A percentile compares a stretch with the other conserved stretches of the same genome.
These are phyloP conservation scores for Cyanidioschyzon merolae DNA, from an alignment of 23 red algal species.

Conservation along the genomic window DNA sequence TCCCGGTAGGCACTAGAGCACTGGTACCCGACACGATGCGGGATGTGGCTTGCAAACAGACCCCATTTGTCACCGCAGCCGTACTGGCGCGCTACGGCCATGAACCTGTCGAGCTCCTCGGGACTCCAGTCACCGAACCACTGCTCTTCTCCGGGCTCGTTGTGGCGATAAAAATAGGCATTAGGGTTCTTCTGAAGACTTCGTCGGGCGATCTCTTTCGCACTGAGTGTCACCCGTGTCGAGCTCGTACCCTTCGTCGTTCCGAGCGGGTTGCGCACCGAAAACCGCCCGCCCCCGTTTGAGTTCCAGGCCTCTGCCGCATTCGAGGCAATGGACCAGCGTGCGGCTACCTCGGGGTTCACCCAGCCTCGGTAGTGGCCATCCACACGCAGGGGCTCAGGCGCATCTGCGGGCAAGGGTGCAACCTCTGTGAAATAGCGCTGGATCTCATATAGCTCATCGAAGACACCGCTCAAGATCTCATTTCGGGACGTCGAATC, in stretches of 20 bases:
- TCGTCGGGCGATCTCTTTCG: conserved; percentile 21
- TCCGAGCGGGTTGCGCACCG: conserved; percentile 15
- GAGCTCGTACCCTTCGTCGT: neutral
- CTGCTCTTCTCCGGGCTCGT: conserved; percentile 25
- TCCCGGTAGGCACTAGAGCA: conserved; percentile 31
- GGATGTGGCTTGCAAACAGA: conserved; percentile 27
- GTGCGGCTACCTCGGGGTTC: neutral
- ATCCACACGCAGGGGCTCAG: neutral
- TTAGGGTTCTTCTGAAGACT: conserved; percentile 28
- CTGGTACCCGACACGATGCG: conserved; percentile 32
- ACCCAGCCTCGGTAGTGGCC: conserved; percentile 30
- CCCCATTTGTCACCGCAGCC: conserved; percentile 39
- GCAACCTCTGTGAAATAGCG: neutral
- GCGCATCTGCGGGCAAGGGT: neutral
- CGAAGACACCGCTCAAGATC: neutral
- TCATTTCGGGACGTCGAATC: too few relatives aligned
- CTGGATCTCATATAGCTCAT: neutral
- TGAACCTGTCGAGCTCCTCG: conserved; percentile 10
- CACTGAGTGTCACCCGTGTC: neutral
- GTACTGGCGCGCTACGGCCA: conserved; percentile 9
- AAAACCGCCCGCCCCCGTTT: conserved; percentile 28
- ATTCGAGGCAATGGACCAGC: conserved; percentile 14
- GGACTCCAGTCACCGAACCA: conserved; percentile 15
- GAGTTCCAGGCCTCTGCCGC: conserved; percentile 20
- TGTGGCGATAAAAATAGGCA: conserved; percentile 34